These are phyloP conservation scores for Sicyos edulis DNA, from an alignment of 306 rosid genomes.

Conservation along the genomic window DNA sequence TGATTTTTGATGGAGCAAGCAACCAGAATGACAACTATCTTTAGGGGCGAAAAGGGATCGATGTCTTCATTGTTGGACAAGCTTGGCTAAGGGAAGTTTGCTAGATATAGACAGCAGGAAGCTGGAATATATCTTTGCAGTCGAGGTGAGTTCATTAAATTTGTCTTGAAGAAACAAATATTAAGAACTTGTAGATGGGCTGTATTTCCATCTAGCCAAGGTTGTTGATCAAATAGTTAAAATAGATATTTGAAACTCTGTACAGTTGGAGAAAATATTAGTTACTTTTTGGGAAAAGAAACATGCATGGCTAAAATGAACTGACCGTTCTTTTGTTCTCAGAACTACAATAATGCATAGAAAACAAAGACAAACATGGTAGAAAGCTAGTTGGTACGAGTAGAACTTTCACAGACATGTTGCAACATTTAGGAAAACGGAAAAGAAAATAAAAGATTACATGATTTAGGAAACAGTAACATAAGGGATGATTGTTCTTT, in stretches of 20 bases:
- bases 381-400: slow-evolving; percentile 1
- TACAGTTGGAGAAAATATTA: neutral
- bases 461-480: neutral
- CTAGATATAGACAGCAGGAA: neutral
- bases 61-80: neutral
- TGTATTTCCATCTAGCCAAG: slow-evolving; percentile 7
- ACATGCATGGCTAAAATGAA: neutral
- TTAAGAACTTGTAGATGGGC: neutral
- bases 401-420: neutral
- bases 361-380: neutral
- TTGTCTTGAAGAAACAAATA: neutral
- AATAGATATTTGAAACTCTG: neutral
- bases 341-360: neutral
- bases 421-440: neutral
- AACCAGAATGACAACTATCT: neutral
- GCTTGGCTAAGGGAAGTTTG: slow-evolving; percentile 1
- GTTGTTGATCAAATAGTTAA: neutral
- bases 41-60: neutral
- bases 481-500: neutral
- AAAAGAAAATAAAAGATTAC: neutral
- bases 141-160: neutral
- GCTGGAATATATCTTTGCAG: neutral
- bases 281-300: neutral
- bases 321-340: neutral
- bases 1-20: neutral